phyloP scores from a whole-genome alignment of 2,329 filamentous ascomycete species.

The Hypomyces rosellus region DNA sequence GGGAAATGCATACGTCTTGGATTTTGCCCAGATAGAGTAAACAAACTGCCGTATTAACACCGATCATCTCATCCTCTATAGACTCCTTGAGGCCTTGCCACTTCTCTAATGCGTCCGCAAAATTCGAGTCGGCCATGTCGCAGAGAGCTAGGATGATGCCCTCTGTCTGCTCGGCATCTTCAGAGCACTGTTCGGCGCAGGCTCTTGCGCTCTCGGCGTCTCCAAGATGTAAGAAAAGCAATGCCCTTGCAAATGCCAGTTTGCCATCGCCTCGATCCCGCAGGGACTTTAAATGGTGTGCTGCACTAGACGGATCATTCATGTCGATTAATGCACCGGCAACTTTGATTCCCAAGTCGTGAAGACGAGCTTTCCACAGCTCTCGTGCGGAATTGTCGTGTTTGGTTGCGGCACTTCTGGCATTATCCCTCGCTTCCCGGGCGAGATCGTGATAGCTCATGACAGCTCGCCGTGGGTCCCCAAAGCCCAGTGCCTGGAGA shows the following conservation, averaged over 20 bases:
- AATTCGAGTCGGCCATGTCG: constrained; percentile 72
- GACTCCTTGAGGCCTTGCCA: constrained; percentile 50
- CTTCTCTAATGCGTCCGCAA: constrained; percentile 52
- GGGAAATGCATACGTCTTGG: constrained; percentile 49
- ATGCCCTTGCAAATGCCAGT: constrained; percentile 45
- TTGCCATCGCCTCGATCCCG: constrained; percentile 32
- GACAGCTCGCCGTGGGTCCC: constrained; percentile 75
- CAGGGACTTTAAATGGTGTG: constrained; percentile 62
- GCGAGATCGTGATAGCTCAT: constrained; percentile 89
- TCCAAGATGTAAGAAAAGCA: constrained; percentile 74
- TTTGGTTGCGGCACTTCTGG: constrained; percentile 39
- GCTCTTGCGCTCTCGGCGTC: constrained; percentile 62
- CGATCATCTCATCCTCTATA: constrained; percentile 59
- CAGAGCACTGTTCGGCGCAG: constrained; percentile 36
- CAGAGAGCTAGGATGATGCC: constrained; percentile 61
- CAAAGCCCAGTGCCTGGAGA: constrained; percentile 78
- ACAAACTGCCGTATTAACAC: constrained; percentile 78
- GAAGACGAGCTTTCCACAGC: constrained; percentile 65
- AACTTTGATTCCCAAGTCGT: constrained; percentile 66
- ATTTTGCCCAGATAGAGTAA: constrained; percentile 76
- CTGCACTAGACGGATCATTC: constrained; percentile 78
- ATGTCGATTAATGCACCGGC: constrained; percentile 71
- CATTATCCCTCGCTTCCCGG: constrained; percentile 62
- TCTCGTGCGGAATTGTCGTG: constrained; percentile 49
- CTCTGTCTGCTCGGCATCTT: constrained; percentile 30